These are phyloP conservation scores for Aspergillus luchuensis DNA, from an alignment of 2,329 filamentous ascomycete species.

Conservation along the genomic window DNA sequence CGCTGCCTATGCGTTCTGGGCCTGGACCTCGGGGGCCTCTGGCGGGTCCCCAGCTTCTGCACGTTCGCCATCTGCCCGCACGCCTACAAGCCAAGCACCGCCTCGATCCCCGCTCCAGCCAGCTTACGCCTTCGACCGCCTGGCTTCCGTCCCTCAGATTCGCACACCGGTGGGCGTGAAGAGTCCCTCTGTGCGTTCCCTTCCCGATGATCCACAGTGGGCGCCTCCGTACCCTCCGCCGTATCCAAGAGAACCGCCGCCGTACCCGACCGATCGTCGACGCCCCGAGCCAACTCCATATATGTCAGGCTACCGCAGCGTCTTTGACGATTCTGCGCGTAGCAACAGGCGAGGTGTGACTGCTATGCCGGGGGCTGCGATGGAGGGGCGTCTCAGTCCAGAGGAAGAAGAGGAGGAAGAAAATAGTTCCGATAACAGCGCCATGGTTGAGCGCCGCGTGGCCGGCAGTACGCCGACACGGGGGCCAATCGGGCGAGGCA, in stretches of 20 bases:
- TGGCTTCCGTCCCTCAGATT: conserved; percentile 38
- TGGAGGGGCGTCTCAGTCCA: conserved; percentile 18
- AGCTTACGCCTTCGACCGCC: conserved; percentile 34
- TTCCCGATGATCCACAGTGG: conserved; percentile 54
- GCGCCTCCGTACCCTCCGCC: conserved; percentile 40
- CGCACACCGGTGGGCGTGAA: conserved; percentile 41
- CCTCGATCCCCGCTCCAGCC: conserved; percentile 39
- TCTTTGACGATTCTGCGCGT: conserved; percentile 21
- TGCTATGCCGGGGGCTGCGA: conserved; percentile 22
- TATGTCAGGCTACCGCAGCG: conserved; percentile 25
- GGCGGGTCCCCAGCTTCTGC: conserved; percentile 9
- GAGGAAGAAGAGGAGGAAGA: conserved; percentile 24
- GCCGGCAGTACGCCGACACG: conserved; percentile 25
- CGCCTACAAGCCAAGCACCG: conserved; percentile 23
- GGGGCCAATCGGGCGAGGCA: conserved; percentile 20
- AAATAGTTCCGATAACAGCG: conserved; percentile 28
- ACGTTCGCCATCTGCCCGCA: conserved; percentile 22
- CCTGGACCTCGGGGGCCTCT: conserved; percentile 45
- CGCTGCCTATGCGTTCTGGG: conserved; percentile 53
- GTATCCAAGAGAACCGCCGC: conserved; percentile 33
- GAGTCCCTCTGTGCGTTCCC: conserved; percentile 40
- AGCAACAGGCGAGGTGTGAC: conserved; percentile 14
- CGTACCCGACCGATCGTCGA: conserved; percentile 37
- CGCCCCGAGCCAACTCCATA: conserved; percentile 25
- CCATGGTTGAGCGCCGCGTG: conserved; percentile 30